These are phyloP conservation scores for Chytridium lagenaria DNA, from an alignment of 371 early-diverging fungal genomes.

Conservation along the genomic window DNA sequence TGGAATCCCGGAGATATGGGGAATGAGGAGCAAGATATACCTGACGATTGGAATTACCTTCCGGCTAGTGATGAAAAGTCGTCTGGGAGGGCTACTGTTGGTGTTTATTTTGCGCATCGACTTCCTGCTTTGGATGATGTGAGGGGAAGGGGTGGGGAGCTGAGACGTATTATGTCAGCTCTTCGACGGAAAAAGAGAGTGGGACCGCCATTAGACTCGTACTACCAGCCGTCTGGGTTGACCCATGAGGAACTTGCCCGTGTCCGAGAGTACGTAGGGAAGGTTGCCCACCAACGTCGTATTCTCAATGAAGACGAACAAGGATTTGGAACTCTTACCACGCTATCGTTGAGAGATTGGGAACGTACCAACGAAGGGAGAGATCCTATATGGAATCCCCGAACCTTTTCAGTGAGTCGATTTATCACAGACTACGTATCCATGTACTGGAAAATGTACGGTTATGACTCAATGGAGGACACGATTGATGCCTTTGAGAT, in stretches of 20 bases:
- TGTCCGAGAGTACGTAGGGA: slow-evolving; percentile 12
- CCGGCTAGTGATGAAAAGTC: background rate
- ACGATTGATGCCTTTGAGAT: slow-evolving; percentile 6
- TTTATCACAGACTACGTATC: slow-evolving; percentile 31
- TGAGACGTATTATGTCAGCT: background rate
- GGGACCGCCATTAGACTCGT: background rate
- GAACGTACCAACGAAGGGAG: slow-evolving; percentile 12
- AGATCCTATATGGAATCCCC: slow-evolving; percentile 28
- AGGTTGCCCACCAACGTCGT: background rate
- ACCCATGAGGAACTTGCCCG: background rate
- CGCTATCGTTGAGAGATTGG: slow-evolving; percentile 13
- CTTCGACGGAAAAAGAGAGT: background rate
- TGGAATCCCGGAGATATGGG: slow-evolving; percentile 11
- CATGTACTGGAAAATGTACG: slow-evolving; percentile 17
- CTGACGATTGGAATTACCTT: slow-evolving; percentile 13
- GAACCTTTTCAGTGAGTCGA: slow-evolving; percentile 32
- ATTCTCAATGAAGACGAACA: background rate
- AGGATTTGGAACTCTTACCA: background rate
- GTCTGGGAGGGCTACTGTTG: background rate
- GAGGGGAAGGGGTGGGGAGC: background rate
- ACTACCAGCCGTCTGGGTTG: background rate
- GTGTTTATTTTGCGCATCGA: slow-evolving; percentile 8
- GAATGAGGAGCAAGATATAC: slow-evolving; percentile 1
- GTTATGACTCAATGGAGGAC: background rate
- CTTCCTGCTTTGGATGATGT: slow-evolving; percentile 14